These are phyloP conservation scores for Aspergillaceae sp. DNA, from an alignment of 2,329 filamentous ascomycete genomes.

Conservation along the genomic window DNA sequence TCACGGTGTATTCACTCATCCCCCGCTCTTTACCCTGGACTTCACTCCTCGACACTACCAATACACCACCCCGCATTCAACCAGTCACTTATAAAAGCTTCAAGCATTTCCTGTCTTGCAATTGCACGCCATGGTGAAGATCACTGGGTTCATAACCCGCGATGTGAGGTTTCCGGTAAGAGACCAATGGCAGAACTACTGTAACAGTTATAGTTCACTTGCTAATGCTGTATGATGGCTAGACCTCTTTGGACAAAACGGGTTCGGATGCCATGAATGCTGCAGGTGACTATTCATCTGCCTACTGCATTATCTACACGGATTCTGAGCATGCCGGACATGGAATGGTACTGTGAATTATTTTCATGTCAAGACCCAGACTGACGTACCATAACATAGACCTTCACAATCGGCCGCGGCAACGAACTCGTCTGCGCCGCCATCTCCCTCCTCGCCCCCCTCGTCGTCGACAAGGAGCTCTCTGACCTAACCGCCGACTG, in stretches of 20 bases:
- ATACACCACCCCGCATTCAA: not conserved
- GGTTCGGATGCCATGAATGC: constrained; percentile 96
- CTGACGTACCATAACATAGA: constrained; percentile 18
- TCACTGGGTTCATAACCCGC: constrained; percentile 62
- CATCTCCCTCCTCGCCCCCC: constrained; percentile 68
- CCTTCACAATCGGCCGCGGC: constrained; percentile 53
- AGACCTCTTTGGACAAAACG: constrained; percentile 92
- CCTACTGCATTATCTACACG: constrained; percentile 87
- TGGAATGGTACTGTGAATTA: constrained; percentile 29
- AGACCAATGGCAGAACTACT: constrained; percentile 1
- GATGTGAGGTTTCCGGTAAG: constrained; percentile 64
- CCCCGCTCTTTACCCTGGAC: no score
- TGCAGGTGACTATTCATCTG: constrained; percentile 82
- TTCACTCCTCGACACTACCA: no score
- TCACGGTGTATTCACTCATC: no score
- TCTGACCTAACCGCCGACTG: constrained; percentile 69
- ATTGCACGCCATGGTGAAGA: constrained; percentile 46
- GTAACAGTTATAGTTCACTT: not conserved
- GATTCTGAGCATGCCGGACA: constrained; percentile 48
- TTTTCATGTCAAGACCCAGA: not conserved
- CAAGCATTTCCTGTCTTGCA: no score
- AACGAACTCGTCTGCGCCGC: constrained; percentile 88
- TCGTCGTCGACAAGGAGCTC: constrained; percentile 66
- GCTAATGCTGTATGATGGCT: not conserved
- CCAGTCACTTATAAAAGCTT: not conserved